Evolutionary conservation across 345 rosid species (phyloP), one percentile per base, ranked within the genome.

Genomic region (Hirschfeldia incana): DNA sequence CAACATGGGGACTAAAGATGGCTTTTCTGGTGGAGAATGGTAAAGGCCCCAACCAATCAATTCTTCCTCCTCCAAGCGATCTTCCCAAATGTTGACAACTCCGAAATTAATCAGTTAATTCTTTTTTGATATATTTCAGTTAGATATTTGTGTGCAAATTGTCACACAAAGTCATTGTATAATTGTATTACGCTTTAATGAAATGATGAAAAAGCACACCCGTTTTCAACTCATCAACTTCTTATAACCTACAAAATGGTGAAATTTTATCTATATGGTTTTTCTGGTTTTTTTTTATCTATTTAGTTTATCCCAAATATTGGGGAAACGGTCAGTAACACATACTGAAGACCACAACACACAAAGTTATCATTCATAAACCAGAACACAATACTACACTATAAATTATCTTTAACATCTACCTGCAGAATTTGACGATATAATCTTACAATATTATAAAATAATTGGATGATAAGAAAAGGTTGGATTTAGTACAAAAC

Each of bases 1-100:
- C 98, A 9, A 89, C 98, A 17, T 94, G 97, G 98, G 98, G 98
- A 68, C 85, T 94, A 8, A 92, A 92, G 80, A 94, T 94, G 98
- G 97, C 98, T 8, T 94, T 94, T 75, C 77, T 91, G 88, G 98
- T 93, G 79, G 96, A 89, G 30, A 90, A 94, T 36, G 98, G 98
- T 1, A 93, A 88, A 82, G 95, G 94, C 42, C 92, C 91, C 5
- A 91, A 87, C 42, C 77, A 93, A 81, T 93, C 98, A 42, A 77
- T 93, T 57, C 81, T 91, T 44, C 99, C 96, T 33, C 97, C 98
- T 53, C 98, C 98, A 2, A 85, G 64, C 1, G 98, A 94, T 82
- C 94, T 94, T 82, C 98, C 98, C 15, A 91, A 89, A 81, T 94
- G 98, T 69, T 90, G 75, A 74, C 33, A 63, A 30, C 66, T 78